These are phyloP conservation scores for Cladosporium sp. DNA, from an alignment of 2,329 filamentous ascomycete species.

Conservation along the genomic window DNA sequence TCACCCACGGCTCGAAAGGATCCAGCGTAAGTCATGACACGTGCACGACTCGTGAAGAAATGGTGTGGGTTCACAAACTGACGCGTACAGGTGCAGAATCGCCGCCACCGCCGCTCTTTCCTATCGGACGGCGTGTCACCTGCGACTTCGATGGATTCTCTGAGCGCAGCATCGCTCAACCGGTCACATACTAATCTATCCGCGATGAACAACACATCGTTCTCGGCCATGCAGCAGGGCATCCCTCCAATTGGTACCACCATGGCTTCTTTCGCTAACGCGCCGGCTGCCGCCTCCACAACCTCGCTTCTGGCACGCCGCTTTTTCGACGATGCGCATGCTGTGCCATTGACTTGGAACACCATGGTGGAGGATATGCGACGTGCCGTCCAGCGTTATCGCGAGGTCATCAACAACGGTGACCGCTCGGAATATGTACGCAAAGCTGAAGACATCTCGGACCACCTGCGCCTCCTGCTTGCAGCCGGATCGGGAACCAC, in stretches of 20 bases:
- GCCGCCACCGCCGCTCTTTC: constrained; percentile 66
- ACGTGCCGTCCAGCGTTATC: constrained; percentile 82
- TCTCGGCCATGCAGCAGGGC: constrained; percentile 45
- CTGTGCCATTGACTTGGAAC: constrained; percentile 82
- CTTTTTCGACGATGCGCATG: constrained; percentile 87
- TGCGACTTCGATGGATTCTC: constrained; percentile 87
- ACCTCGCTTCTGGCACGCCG: constrained; percentile 66
- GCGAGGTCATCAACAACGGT: constrained; percentile 80
- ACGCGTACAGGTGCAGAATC: constrained; percentile 40
- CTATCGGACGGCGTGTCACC: constrained; percentile 73
- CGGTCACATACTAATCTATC: constrained; percentile 58
- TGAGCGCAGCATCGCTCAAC: constrained; percentile 67
- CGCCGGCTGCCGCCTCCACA: constrained; percentile 37
- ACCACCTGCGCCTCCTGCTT: constrained; percentile 89
- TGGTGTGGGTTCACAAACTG: constrained; percentile 27
- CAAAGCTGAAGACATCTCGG: constrained; percentile 95
- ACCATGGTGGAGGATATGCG: constrained; percentile 91
- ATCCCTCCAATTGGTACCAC: constrained; percentile 53
- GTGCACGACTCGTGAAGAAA: constrained; percentile 25
- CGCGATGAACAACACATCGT: constrained; percentile 47
- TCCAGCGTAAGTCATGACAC: constrained; percentile 59
- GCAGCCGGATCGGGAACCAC: constrained; percentile 95
- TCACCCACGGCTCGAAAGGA: constrained; percentile 67
- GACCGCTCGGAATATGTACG: constrained; percentile 88
- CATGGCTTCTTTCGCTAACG: constrained; percentile 57